Conservation (phyloP, 495 filamentous ascomycete genomes). For the Pyronema omphalodes region DNA sequence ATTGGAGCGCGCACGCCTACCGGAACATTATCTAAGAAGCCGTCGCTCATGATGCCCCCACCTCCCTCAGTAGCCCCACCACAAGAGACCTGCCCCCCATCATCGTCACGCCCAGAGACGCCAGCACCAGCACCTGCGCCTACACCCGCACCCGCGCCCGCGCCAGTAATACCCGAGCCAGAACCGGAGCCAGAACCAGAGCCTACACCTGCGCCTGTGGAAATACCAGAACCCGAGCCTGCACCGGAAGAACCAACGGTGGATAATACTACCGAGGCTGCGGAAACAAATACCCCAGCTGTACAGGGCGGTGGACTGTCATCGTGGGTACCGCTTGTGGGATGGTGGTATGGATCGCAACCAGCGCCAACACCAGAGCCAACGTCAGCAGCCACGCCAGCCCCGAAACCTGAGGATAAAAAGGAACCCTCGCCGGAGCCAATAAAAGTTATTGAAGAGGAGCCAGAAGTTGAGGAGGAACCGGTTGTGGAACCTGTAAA, state of each 20-base stretch:
- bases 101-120: neutral
- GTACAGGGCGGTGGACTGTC: neutral
- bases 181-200: neutral
- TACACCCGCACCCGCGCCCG: neutral
- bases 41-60: neutral
- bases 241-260: neutral
- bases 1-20: neutral
- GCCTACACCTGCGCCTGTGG: neutral
- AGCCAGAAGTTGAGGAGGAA: conserved; percentile 9
- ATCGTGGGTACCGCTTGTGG: conserved; percentile 2
- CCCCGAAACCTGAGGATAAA: conserved; percentile 11
- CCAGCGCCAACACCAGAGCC: neutral
- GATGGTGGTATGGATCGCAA: conserved; percentile 20
- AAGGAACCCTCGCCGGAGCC: conserved; percentile 7
- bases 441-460: neutral
- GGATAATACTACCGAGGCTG: neutral
- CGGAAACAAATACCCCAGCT: neutral
- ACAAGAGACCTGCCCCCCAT: neutral
- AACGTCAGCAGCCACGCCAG: neutral
- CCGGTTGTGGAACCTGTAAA: conserved; percentile 8
- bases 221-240: neutral
- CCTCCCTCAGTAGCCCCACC: neutral
- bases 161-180: neutral
- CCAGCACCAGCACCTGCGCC: neutral
- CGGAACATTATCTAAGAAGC: neutral